A percentile compares a stretch with the other conserved stretches of the same genome.
Evolutionary conservation across 129 eudicot genomes (phyloP).

Genomic region (Artemisia argyi): DNA sequence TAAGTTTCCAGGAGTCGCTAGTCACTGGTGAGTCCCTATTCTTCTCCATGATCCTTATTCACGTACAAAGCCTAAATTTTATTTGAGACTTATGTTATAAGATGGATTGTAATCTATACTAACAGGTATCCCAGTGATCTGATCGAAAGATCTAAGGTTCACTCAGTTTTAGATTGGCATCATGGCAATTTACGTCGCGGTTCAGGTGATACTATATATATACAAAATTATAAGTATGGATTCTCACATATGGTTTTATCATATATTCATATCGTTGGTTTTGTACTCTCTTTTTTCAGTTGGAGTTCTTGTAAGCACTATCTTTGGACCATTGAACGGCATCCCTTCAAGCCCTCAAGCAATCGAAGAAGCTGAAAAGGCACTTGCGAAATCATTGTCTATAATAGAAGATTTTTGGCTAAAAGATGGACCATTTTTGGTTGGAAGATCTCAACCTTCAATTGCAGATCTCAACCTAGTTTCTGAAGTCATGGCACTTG

Average conservation of each 20-base stretch:
- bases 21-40: conserved; percentile 65
- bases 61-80: too few relatives aligned
- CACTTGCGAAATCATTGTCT: conserved; percentile 44
- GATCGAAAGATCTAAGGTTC: conserved; percentile 59
- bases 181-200: conserved; percentile 83
- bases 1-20: conserved; percentile 67
- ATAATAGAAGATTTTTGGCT: conserved; percentile 61
- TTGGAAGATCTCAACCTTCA: conserved; percentile 64
- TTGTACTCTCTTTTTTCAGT: conserved; percentile 18
- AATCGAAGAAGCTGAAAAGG: conserved; percentile 50
- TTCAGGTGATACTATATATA: conserved; percentile 45
- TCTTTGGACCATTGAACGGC: conserved; percentile 45
- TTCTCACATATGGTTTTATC: neutral
- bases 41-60: neutral
- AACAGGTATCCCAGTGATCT: conserved; percentile 87
- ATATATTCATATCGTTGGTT: neutral
- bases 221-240: neutral
- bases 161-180: conserved; percentile 94
- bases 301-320: conserved; percentile 36
- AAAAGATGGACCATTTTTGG: conserved; percentile 56
- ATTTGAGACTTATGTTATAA: neutral
- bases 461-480: conserved; percentile 71
- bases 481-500: conserved; percentile 70
- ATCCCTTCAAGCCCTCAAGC: conserved; percentile 39
- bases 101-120: neutral